These are phyloP conservation scores for Bertia moriformis DNA, from an alignment of 2,329 filamentous ascomycete species.

Conservation along the genomic window DNA sequence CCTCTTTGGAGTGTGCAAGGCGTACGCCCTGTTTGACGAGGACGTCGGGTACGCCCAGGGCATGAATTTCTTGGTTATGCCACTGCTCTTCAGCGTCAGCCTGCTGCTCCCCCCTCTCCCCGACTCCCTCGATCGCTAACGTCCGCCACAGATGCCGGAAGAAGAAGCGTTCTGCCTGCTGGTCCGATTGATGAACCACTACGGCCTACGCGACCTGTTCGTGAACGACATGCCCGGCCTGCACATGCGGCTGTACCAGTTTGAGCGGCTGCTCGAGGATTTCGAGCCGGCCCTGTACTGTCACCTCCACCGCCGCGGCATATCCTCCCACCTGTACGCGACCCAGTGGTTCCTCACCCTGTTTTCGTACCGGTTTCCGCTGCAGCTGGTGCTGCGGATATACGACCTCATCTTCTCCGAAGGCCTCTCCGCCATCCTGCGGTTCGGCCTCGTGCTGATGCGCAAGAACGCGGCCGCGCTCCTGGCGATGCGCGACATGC, in stretches of 20 bases:
- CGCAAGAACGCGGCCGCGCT: conserved; percentile 74
- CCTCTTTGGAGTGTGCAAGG: conserved; percentile 90
- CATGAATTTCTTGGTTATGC: conserved; percentile 98
- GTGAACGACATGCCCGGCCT: conserved; percentile 91
- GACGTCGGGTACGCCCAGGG: conserved; percentile 92
- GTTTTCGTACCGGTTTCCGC: conserved; percentile 94
- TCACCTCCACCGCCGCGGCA: conserved; percentile 74
- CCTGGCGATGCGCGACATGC: conserved; percentile 80
- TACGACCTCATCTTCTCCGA: conserved; percentile 93
- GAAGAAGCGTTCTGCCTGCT: conserved; percentile 91
- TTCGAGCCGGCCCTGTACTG: conserved; percentile 88
- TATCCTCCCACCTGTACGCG: conserved; percentile 83
- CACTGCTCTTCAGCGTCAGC: conserved; percentile 77
- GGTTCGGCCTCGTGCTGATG: conserved; percentile 91
- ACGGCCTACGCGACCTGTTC: conserved; percentile 82
- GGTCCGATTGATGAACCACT: conserved; percentile 91
- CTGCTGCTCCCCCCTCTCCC: not conserved
- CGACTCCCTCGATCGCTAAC: conserved; percentile 7
- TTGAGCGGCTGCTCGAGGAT: conserved; percentile 86
- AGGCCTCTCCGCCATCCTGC: conserved; percentile 80
- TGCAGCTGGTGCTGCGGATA: conserved; percentile 88
- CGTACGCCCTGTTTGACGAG: conserved; percentile 90
- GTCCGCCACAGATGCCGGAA: conserved; percentile 64
- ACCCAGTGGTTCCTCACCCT: conserved; percentile 98
- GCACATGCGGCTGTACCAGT: conserved; percentile 85